Evolutionary conservation across 768 basidiomycete species (phyloP).

Genomic region (Podaxis sp.): DNA sequence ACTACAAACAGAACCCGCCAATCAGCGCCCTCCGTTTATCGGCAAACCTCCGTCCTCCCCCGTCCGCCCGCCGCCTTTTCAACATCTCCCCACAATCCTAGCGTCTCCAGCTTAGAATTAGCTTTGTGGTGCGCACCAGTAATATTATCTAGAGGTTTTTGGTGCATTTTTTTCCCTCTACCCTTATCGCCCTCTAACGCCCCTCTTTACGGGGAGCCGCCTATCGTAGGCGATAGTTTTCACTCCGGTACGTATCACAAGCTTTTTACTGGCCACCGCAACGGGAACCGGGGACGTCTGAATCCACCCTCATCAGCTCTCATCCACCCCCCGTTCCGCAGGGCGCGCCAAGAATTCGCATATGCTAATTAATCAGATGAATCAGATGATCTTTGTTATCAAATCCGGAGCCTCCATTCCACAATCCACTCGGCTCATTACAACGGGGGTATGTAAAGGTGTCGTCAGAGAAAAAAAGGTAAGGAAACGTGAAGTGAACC

Average conservation of each 20-base stretch:
- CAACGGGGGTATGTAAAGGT: slow-evolving; percentile 8
- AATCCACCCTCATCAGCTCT: background rate
- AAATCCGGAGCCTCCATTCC: background rate
- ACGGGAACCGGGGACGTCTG: background rate
- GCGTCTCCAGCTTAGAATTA: background rate
- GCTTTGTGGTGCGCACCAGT: background rate
- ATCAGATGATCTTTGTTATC: background rate
- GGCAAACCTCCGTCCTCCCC: slow-evolving; percentile 7
- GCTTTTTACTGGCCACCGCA: background rate
- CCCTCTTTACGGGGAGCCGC: background rate
- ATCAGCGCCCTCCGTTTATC: slow-evolving; percentile 11
- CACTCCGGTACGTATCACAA: slow-evolving; percentile 5
- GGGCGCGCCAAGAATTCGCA: background rate
- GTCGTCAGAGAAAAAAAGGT: background rate
- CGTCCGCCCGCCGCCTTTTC: background rate
- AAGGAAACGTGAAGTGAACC: background rate
- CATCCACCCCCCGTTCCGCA: background rate
- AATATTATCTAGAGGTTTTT: background rate
- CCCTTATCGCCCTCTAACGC: background rate
- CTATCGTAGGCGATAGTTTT: background rate
- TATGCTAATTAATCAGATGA: background rate
- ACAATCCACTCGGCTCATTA: background rate
- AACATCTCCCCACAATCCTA: background rate
- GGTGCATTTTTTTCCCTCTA: background rate
- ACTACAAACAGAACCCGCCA: slow-evolving; percentile 24